Evolutionary conservation across 2,329 filamentous ascomycete genomes (phyloP).

Genomic region (Ceratocystis eucalypticola): DNA sequence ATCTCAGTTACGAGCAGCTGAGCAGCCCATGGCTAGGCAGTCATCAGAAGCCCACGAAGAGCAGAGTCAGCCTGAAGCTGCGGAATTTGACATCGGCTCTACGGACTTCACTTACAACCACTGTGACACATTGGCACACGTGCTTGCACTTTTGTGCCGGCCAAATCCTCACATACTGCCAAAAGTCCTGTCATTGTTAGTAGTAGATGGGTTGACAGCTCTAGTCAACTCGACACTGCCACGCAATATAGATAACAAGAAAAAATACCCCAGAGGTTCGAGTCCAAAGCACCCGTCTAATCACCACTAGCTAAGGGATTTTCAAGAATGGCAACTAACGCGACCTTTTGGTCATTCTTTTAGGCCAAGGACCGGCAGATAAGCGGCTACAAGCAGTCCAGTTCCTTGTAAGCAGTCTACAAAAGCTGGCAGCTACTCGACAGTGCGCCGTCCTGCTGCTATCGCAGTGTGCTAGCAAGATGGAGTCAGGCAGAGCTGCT

Average conservation of each 20-base stretch:
- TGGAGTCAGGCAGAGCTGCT: slow-evolving; percentile 52
- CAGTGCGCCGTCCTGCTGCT: slow-evolving; percentile 62
- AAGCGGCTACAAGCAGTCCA: slow-evolving; percentile 42
- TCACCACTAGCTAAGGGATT: neutral
- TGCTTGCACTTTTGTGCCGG: slow-evolving; percentile 59
- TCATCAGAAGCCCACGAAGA: neutral
- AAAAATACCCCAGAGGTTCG: slow-evolving; percentile 30
- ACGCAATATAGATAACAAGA: slow-evolving; percentile 35
- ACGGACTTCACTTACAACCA: slow-evolving; percentile 35
- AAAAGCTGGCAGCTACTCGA: slow-evolving; percentile 60
- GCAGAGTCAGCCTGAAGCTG: neutral
- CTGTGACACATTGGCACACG: slow-evolving; percentile 51
- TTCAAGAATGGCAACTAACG: neutral
- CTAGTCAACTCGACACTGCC: slow-evolving; percentile 68
- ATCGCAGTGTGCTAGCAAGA: slow-evolving; percentile 70
- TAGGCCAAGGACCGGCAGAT: slow-evolving; percentile 23
- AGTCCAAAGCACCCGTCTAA: neutral
- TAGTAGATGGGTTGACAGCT: slow-evolving; percentile 67
- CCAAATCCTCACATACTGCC: slow-evolving; percentile 53
- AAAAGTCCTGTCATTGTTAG: slow-evolving; percentile 48
- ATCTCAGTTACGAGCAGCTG: neutral
- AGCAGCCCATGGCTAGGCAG: neutral
- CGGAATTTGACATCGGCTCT: slow-evolving; percentile 14
- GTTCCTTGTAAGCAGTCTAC: slow-evolving; percentile 54
- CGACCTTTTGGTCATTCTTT: neutral